These are phyloP conservation scores for Yamadazyma takamatsuzukensis DNA, from an alignment of 805 yeast genomes.

Conservation along the genomic window DNA sequence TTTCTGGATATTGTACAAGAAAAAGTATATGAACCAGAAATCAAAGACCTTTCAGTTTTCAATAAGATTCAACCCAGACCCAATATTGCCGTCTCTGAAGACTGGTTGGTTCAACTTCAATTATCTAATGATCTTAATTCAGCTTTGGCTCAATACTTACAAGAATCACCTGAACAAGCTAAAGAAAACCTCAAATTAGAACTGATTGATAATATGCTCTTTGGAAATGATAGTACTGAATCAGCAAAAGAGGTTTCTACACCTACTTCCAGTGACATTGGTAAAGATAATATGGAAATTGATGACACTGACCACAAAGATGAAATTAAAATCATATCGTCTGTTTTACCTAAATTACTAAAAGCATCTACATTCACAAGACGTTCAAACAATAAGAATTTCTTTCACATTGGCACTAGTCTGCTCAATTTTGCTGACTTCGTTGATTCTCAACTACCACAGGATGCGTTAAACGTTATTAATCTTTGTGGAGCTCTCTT, in stretches of 20 bases:
- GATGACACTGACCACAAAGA: neutral
- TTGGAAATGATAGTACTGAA: constrained; percentile 31
- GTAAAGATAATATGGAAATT: constrained; percentile 3
- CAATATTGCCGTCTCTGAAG: constrained; percentile 46
- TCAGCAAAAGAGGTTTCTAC: constrained; percentile 20
- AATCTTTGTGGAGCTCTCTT: constrained; percentile 47
- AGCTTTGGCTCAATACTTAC: constrained; percentile 32
- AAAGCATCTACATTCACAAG: constrained; percentile 17
- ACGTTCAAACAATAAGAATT: constrained; percentile 25
- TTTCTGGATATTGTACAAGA: constrained; percentile 48
- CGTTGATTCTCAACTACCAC: constrained; percentile 8
- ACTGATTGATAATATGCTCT: constrained; percentile 45
- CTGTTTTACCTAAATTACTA: constrained; percentile 12
- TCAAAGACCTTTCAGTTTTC: constrained; percentile 29
- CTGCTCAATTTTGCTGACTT: constrained; percentile 19
- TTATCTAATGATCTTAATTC: constrained; percentile 45
- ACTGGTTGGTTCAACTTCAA: constrained; percentile 65
- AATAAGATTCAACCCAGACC: constrained; percentile 39
- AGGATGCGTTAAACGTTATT: constrained; percentile 15
- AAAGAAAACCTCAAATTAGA: constrained; percentile 12
- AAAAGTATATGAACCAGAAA: constrained; percentile 70
- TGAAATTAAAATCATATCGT: no score
- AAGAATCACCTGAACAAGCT: constrained; percentile 2
- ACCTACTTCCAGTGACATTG: no score
- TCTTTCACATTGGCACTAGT: constrained; percentile 18